These are phyloP conservation scores for Chrysopogon serrulatus DNA, from an alignment of 176 grass and related monocot species.

Conservation along the genomic window DNA sequence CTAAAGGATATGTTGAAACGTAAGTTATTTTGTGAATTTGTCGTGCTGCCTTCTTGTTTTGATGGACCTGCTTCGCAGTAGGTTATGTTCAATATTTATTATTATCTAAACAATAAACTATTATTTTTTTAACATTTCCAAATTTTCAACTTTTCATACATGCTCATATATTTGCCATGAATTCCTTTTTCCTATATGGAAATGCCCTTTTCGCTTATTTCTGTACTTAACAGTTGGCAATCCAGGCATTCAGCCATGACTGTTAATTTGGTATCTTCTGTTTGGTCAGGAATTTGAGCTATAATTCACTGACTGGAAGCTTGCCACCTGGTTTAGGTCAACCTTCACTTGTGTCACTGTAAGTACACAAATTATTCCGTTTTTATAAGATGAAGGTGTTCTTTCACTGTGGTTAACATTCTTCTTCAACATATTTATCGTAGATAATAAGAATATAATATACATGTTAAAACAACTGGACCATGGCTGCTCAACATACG, in stretches of 20 bases:
- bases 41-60: not conserved
- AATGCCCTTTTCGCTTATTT: not conserved
- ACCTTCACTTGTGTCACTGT: constrained; percentile 71
- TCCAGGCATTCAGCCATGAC: not conserved
- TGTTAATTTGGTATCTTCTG: constrained; percentile 10
- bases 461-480: not conserved
- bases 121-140: not conserved
- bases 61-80: not conserved
- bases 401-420: not conserved
- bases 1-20: not conserved
- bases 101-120: not conserved
- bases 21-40: not conserved
- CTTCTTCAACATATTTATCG: not conserved
- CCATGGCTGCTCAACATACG: not conserved
- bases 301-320: constrained; percentile 82
- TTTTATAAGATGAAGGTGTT: not conserved
- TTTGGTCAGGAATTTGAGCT: constrained; percentile 86
- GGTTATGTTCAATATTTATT: not conserved
- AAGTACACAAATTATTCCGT: constrained; percentile 26
- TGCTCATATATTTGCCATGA: not conserved
- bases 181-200: not conserved
- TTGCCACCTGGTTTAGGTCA: constrained; percentile 82
- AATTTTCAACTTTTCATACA: not conserved
- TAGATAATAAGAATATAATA: not conserved
- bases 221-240: not conserved